phyloP scores from a whole-genome alignment of 208 protist genomes.

The Lotmaria passim region DNA sequence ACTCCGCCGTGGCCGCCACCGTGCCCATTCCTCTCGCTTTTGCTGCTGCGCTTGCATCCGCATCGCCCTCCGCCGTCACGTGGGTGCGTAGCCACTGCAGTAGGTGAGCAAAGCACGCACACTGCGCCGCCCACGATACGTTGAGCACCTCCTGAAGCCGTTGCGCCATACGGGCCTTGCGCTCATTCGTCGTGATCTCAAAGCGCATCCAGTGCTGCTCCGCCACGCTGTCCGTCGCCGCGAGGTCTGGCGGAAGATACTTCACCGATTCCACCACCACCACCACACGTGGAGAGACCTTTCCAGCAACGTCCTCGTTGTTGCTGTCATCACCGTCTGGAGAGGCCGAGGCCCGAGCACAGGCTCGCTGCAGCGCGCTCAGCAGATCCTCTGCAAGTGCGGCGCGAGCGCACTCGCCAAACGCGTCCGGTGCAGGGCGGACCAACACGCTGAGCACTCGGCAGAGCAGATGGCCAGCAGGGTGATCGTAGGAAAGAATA shows the following conservation, averaged over 20 bases:
- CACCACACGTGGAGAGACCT: not conserved
- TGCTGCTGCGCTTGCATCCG: no score
- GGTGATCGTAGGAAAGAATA: conserved; percentile 65
- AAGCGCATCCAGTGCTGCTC: conserved; percentile 39
- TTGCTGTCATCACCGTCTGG: conserved; percentile 21
- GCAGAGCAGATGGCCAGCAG: conserved; percentile 67
- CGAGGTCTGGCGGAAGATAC: conserved; percentile 25
- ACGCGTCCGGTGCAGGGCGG: conserved; percentile 18
- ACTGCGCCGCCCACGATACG: conserved; percentile 24
- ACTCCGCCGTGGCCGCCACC: conserved; percentile 3
- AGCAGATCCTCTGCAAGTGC: conserved; percentile 52
- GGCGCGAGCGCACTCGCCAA: conserved; percentile 37
- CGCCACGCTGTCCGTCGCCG: not conserved
- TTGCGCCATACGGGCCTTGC: conserved; percentile 41
- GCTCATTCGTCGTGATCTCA: conserved; percentile 36
- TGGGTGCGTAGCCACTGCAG: conserved; percentile 28
- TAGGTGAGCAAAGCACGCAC: conserved; percentile 22
- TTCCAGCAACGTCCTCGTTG: not conserved
- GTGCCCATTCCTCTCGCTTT: not conserved
- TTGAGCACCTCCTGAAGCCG: conserved; percentile 51
- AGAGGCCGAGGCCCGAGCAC: conserved; percentile 5
- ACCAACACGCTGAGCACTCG: conserved; percentile 47
- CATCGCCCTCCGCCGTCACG: not conserved
- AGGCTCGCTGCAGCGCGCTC: conserved; percentile 33
- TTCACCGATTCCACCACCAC: conserved; percentile 28